Evolutionary conservation across 352 stramenopile genomes (phyloP), one percentile per base, ranked within the genome.

Genomic region (Phytophthora pseudosyringae): DNA sequence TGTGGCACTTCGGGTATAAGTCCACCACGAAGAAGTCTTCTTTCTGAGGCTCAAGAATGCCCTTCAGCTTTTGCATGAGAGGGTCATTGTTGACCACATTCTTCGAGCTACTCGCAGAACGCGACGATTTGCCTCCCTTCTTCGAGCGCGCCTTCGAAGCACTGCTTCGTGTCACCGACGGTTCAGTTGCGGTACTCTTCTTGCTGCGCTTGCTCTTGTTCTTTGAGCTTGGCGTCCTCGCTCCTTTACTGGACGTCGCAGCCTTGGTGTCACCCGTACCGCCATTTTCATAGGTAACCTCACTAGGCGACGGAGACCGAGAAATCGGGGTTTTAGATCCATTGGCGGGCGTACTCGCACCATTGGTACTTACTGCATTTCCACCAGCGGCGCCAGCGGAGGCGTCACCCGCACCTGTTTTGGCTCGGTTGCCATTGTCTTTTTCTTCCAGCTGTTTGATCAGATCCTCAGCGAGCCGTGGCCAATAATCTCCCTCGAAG

Each of bases 401-500:
- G 39, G 16, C 51, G 7, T 61, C 48, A 13, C 10, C 55, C 32
- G 64, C 65, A 47, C 46, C 59, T 16, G 63, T 69, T 31, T 83
- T 80, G 3, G 52, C 59, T 39, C 72, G 68, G 21, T 69, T 68
- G 28, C 76, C 73, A 16, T 62, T 67, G 21, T 88, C 83, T 64
- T 98, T 98, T 44, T 99, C 95, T 62, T 98, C 96, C 9, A 99
- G 80, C 53, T 99, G 95, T 75, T 99, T 99, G 60, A 99, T 99
- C 49, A 99, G 90, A 79, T 99, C 98, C 62, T 99, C 98, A 2
- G 97, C 96, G 32, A 99, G 94, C 21, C 95, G 93, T 7, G 96
- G 96, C 93, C 98, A 99, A 65, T 99, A 99, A 65, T 99, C 97
- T 16, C 98, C 98, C 75, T 99, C 97, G 75, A 99, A 99, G 75